Percentiles rank a stretch among this genome's conserved stretches.
phyloP scores from a whole-genome alignment of 495 filamentous ascomycete species.

The Aspergillus carlsbadensis region DNA sequence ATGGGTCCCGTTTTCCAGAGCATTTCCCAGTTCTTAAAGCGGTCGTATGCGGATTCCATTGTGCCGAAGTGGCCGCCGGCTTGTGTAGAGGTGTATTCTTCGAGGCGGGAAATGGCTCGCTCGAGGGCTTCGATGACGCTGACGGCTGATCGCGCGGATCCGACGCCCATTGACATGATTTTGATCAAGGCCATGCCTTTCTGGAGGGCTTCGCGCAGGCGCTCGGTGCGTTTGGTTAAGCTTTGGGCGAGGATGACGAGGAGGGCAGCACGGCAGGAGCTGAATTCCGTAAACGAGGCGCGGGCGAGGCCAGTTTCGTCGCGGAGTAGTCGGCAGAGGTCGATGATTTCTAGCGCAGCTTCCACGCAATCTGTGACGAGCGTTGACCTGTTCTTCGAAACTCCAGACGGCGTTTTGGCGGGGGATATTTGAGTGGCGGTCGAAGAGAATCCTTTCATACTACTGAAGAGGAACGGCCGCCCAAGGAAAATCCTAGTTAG shows the following conservation, averaged over 20 bases:
- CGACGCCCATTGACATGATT: slow-evolving; percentile 52
- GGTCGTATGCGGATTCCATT: slow-evolving; percentile 47
- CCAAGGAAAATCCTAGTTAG: slow-evolving; percentile 49
- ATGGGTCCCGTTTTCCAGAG: slow-evolving; percentile 51
- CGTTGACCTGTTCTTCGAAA: slow-evolving; percentile 40
- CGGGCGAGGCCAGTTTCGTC: slow-evolving; percentile 50
- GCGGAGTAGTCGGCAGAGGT: slow-evolving; percentile 46
- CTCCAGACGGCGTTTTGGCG: slow-evolving; percentile 32
- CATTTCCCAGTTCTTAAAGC: slow-evolving; percentile 54
- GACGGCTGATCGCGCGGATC: slow-evolving; percentile 49
- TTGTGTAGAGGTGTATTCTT: slow-evolving; percentile 41
- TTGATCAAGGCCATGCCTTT: slow-evolving; percentile 51
- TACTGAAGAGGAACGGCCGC: slow-evolving; percentile 50
- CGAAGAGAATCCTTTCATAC: slow-evolving; percentile 33
- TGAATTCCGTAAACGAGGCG: slow-evolving; percentile 53
- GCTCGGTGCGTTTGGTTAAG: slow-evolving; percentile 47
- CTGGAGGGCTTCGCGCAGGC: slow-evolving; percentile 43
- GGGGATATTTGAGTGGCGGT: slow-evolving; percentile 21
- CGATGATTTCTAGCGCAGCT: slow-evolving; percentile 49
- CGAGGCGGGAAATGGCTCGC: slow-evolving; percentile 45
- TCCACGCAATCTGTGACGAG: slow-evolving; percentile 50
- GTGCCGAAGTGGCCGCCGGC: slow-evolving; percentile 29
- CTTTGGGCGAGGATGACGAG: slow-evolving; percentile 50
- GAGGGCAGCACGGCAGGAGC: slow-evolving; percentile 50
- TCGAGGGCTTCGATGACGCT: slow-evolving; percentile 54